Percentiles rank a stretch among this genome's conserved stretches.
Conservation (phyloP, 192 early-diverging fungal species). For the Thoreauomyces humboldtii region DNA sequence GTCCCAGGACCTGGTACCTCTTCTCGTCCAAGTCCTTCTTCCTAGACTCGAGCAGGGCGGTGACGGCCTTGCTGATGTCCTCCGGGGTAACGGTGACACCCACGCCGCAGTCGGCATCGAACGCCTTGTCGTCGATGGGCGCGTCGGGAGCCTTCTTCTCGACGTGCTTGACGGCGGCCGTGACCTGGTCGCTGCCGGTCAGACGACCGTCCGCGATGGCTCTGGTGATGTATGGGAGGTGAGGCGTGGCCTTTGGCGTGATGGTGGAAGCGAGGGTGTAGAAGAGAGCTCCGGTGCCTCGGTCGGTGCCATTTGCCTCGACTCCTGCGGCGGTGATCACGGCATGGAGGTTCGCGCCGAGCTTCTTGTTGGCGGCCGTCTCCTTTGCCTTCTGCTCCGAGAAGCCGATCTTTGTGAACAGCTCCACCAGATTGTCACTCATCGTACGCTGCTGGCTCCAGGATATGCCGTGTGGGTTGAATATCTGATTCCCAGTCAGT, state of each 20-base stretch:
- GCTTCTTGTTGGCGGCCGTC: slow-evolving; percentile 93
- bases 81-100: slow-evolving; percentile 81
- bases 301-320: background rate
- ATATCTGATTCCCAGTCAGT: too few species aligned
- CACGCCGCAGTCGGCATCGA: slow-evolving; percentile 89
- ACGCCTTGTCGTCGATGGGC: slow-evolving; percentile 63
- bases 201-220: slow-evolving; percentile 69
- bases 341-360: slow-evolving; percentile 71
- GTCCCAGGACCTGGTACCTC: slow-evolving; percentile 81
- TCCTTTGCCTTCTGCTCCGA: slow-evolving; percentile 90
- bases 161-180: slow-evolving; percentile 91
- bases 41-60: slow-evolving; percentile 60
- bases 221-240: slow-evolving; percentile 76
- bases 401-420: slow-evolving; percentile 87
- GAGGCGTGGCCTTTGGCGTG: slow-evolving; percentile 68
- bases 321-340: slow-evolving; percentile 64
- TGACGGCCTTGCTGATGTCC: slow-evolving; percentile 68
- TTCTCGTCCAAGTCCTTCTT: slow-evolving; percentile 74
- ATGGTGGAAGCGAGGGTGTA: slow-evolving; percentile 87
- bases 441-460: too few species aligned
- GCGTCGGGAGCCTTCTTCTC: slow-evolving; percentile 49
- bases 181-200: slow-evolving; percentile 79
- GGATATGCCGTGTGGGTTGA: too few species aligned
- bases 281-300: slow-evolving; percentile 66
- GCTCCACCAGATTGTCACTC: slow-evolving; percentile 24